phyloP scores from a whole-genome alignment of 2,329 filamentous ascomycete species.

The Ophiostoma pallidulum region DNA sequence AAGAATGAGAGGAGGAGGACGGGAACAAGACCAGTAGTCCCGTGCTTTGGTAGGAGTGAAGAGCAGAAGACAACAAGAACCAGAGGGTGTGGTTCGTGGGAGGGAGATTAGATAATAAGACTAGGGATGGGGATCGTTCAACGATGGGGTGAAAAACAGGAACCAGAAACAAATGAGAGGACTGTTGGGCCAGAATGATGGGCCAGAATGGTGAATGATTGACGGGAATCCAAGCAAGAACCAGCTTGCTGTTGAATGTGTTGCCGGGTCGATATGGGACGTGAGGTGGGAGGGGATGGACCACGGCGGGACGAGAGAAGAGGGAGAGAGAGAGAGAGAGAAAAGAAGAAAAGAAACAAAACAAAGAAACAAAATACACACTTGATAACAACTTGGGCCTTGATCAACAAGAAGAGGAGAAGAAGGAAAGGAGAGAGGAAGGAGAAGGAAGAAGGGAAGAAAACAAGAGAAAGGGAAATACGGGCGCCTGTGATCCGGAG shows the following conservation, averaged over 20 bases:
- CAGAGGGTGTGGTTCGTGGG: constrained; percentile 10
- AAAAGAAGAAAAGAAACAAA: background rate
- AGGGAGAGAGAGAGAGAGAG: background rate
- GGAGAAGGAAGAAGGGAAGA: constrained; percentile 23
- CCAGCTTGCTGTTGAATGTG: constrained; percentile 43
- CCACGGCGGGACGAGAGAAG: constrained; percentile 14
- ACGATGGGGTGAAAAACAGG: background rate
- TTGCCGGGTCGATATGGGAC: constrained; percentile 13
- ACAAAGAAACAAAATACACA: constrained; percentile 9
- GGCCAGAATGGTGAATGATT: no score
- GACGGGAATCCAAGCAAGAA: constrained; percentile 48
- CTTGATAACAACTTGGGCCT: constrained; percentile 21
- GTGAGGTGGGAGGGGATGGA: background rate
- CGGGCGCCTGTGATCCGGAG: background rate
- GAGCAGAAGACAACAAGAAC: background rate
- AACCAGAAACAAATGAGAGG: no score
- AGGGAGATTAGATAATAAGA: constrained; percentile 15
- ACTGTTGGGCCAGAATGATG: no score
- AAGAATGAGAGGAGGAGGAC: constrained; percentile 7
- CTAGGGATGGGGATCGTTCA: background rate
- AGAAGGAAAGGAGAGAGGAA: constrained; percentile 23
- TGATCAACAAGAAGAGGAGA: constrained; percentile 30
- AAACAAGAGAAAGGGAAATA: constrained; percentile 23
- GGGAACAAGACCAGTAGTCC: constrained; percentile 15
- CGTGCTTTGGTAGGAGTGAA: background rate